Percentiles rank a stretch among this genome's conserved stretches.
Conservation (phyloP, 345 rosid species). For the Viola odorata region DNA sequence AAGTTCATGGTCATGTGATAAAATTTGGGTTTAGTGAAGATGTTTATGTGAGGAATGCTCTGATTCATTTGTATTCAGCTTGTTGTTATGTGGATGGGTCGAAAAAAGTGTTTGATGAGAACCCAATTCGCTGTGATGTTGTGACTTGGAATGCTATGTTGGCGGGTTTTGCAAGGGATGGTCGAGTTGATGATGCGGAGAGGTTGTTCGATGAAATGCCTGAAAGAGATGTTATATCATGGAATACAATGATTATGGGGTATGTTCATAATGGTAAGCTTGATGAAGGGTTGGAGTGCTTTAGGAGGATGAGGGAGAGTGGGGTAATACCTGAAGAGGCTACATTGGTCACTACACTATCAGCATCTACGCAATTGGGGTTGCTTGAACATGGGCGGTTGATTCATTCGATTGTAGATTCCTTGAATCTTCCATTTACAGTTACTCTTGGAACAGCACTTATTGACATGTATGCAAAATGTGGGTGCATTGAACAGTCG, state of each 20-base stretch:
- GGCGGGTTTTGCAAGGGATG: slow-evolving; percentile 17
- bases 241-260: slow-evolving; percentile 5
- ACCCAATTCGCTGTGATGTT: slow-evolving; percentile 10
- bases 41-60: slow-evolving; percentile 22
- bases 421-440: slow-evolving; percentile 5
- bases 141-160: slow-evolving; percentile 18
- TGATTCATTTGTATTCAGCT: slow-evolving; percentile 26
- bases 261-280: slow-evolving; percentile 30
- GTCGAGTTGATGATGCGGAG: slow-evolving; percentile 23
- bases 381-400: slow-evolving; percentile 19
- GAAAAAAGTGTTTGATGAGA: slow-evolving; percentile 17
- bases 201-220: slow-evolving; percentile 11
- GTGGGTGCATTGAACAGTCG: slow-evolving; percentile 26
- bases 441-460: slow-evolving; percentile 30
- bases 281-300: slow-evolving; percentile 25
- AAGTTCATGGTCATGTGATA: slow-evolving; percentile 20
- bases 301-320: slow-evolving; percentile 19
- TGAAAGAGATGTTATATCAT: too few species aligned
- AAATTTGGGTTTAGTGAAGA: slow-evolving; percentile 23
- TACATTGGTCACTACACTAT: slow-evolving; percentile 26
- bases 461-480: slow-evolving; percentile 44
- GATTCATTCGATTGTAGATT: slow-evolving; percentile 15
- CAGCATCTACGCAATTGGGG: slow-evolving; percentile 25
- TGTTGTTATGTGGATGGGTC: slow-evolving; percentile 15
- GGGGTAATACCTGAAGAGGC: slow-evolving; percentile 18